Percentiles rank a stretch among this genome's conserved stretches.
These are phyloP conservation scores for Eucalyptus rudis DNA, from an alignment of 345 rosid genomes.

Conservation along the genomic window DNA sequence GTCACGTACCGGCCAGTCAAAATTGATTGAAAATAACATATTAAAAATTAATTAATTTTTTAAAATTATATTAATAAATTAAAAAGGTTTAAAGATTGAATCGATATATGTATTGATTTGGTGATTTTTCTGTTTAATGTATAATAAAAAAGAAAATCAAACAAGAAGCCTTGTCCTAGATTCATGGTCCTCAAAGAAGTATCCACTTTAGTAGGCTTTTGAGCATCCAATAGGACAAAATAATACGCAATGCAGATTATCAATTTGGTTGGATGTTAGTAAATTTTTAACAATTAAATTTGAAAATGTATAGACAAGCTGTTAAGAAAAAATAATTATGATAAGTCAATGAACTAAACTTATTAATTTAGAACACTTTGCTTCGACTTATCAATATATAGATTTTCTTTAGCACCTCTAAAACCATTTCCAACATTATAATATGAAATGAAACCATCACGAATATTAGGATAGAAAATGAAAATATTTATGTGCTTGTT, in stretches of 20 bases:
- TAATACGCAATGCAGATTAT: too few relatives aligned
- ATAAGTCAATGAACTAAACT: not conserved
- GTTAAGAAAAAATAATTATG: too few relatives aligned
- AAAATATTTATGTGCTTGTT: not conserved
- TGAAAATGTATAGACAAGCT: not conserved
- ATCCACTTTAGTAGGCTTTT: not conserved
- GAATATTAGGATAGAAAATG: not conserved
- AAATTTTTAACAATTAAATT: too few relatives aligned
- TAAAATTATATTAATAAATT: too few relatives aligned
- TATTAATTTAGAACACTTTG: not conserved
- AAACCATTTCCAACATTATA: not conserved
- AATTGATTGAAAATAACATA: too few relatives aligned
- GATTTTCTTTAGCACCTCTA: not conserved
- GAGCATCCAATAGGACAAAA: not conserved
- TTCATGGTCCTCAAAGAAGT: not conserved
- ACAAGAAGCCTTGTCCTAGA: too few relatives aligned
- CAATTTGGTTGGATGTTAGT: not conserved
- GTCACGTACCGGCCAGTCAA: too few relatives aligned
- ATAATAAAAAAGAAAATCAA: too few relatives aligned
- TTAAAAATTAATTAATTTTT: too few relatives aligned
- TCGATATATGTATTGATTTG: too few relatives aligned
- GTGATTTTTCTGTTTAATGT: not conserved
- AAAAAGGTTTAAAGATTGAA: too few relatives aligned
- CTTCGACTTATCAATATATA: not conserved
- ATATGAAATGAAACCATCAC: not conserved